Conservation (phyloP, 257 asterid species). For the Scutellaria minor region DNA sequence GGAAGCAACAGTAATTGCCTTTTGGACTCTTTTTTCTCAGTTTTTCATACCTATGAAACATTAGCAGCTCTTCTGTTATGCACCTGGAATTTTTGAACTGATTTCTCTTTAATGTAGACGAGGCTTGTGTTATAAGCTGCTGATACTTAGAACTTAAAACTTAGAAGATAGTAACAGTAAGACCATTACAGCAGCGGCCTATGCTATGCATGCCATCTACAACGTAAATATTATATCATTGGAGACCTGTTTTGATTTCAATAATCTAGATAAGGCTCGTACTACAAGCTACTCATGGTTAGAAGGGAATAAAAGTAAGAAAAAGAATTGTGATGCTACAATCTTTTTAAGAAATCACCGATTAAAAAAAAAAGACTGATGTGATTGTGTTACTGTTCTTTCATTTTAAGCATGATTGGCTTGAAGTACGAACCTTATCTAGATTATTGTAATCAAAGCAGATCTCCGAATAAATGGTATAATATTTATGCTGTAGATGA, state of each 20-base stretch:
- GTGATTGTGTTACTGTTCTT: too few species aligned
- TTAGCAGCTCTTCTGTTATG: slow-evolving; percentile 1
- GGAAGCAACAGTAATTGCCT: neutral
- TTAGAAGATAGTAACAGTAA: neutral
- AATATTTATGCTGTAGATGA: too few species aligned
- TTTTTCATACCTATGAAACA: neutral
- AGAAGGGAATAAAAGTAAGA: neutral
- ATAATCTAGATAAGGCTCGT: slow-evolving; percentile 10
- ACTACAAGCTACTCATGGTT: neutral
- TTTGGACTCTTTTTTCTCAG: neutral
- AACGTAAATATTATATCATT: neutral
- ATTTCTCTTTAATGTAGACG: neutral
- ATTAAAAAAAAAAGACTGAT: too few species aligned
- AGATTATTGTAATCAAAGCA: too few species aligned
- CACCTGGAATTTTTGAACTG: neutral
- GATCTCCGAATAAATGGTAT: too few species aligned
- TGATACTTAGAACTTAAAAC: neutral
- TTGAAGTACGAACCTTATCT: too few species aligned
- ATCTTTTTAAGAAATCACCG: too few species aligned
- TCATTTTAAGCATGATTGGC: too few species aligned
- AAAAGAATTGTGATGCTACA: too few species aligned
- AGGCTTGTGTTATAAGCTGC: neutral
- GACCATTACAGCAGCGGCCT: neutral
- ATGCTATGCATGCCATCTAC: neutral
- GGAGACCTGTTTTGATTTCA: neutral